Percentiles rank a stretch among this genome's conserved stretches.
Evolutionary conservation across 1,139 yeast genomes (phyloP).

Genomic region (Lodderomyces pseudojiufengensis): DNA sequence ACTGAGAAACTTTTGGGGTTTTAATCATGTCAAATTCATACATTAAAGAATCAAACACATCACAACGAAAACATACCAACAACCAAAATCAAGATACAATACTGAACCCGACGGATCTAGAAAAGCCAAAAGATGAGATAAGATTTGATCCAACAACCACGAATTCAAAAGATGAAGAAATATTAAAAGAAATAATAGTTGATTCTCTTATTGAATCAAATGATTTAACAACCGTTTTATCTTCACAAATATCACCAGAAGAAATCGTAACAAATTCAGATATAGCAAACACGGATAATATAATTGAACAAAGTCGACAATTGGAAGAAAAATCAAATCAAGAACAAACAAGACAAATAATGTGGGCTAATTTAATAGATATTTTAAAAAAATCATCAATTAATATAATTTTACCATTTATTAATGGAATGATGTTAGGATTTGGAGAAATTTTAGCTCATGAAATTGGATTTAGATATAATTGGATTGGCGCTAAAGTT

Average conservation of each 20-base stretch:
- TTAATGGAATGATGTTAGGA: constrained; percentile 94
- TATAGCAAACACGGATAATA: constrained; percentile 20
- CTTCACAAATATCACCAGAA: constrained; percentile 65
- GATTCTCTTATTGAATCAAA: constrained; percentile 14
- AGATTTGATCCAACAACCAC: constrained; percentile 1
- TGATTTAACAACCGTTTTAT: constrained; percentile 46
- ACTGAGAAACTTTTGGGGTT: too few relatives aligned
- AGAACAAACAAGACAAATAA: constrained; percentile 1
- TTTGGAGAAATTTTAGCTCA: constrained; percentile 95
- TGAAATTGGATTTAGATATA: constrained; percentile 78
- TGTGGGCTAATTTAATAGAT: constrained; percentile 20
- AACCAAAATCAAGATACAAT: not conserved
- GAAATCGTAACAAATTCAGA: constrained; percentile 47
- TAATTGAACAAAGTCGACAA: constrained; percentile 19
- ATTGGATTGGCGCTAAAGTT: constrained; percentile 75
- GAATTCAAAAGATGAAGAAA: not conserved
- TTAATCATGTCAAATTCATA: constrained; percentile 2
- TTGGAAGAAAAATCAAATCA: constrained; percentile 13
- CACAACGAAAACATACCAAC: too few relatives aligned
- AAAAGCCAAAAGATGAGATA: not conserved
- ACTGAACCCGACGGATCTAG: not conserved
- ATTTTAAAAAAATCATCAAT: constrained; percentile 55
- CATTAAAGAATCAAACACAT: not conserved
- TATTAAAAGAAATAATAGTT: constrained; percentile 1
- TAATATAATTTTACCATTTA: constrained; percentile 78